phyloP scores from a whole-genome alignment of 202 grass and related monocot species.

The Setaria italica region DNA sequence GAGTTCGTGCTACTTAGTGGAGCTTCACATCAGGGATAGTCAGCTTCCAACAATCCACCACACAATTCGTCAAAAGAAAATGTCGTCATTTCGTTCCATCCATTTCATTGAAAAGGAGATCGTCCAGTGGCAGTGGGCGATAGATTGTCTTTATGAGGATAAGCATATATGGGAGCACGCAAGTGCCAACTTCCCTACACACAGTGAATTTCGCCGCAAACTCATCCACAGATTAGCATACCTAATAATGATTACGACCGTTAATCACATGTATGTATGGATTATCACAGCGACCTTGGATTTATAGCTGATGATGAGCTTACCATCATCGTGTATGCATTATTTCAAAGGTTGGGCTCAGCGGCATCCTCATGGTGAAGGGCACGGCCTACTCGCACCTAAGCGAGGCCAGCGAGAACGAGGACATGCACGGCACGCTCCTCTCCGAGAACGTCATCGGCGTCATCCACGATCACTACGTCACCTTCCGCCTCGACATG shows the following conservation, averaged over 20 bases:
- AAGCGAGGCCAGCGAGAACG: conserved; percentile 47
- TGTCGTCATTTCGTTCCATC: conserved; percentile 8
- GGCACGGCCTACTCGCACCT: conserved; percentile 71
- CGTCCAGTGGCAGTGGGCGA: not conserved
- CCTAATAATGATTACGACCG: no score
- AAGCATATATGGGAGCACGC: conserved; percentile 3
- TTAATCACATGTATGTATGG: no score
- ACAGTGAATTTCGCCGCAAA: not conserved
- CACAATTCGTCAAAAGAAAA: not conserved
- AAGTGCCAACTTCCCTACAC: not conserved
- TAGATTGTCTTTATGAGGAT: not conserved
- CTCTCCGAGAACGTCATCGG: conserved; percentile 90
- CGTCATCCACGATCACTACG: conserved; percentile 87
- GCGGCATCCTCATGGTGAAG: conserved; percentile 91
- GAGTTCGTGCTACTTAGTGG: not conserved
- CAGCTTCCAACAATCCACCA: not conserved
- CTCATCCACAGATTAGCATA: no score
- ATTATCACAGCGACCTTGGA: no score
- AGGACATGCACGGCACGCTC: conserved; percentile 77
- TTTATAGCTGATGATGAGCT: no score
- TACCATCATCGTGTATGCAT: not conserved
- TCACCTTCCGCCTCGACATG: conserved; percentile 91
- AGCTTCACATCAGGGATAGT: conserved; percentile 1
- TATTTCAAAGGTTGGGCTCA: conserved; percentile 72
- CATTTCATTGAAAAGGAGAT: not conserved